phyloP scores from a whole-genome alignment of 169 alveolate species.

The Ichthyophthirius multifiliis region DNA sequence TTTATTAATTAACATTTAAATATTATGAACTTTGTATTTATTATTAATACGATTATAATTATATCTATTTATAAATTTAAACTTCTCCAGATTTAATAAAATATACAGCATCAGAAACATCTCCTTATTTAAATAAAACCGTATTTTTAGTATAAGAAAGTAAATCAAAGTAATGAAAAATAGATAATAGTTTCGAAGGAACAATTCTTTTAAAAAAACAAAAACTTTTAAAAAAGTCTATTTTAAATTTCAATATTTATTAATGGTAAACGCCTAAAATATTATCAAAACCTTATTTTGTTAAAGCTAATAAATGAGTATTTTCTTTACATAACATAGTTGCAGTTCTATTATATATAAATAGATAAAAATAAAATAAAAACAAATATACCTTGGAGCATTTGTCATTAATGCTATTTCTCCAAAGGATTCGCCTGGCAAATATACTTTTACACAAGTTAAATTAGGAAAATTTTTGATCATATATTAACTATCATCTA shows the following conservation, averaged over 20 bases:
- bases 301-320: neutral
- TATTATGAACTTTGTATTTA: too few species aligned
- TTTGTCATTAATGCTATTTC: constrained; percentile 35
- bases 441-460: neutral
- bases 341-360: neutral
- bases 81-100: too few species aligned
- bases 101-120: too few species aligned
- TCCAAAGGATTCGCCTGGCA: constrained; percentile 31
- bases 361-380: neutral
- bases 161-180: too few species aligned
- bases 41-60: too few species aligned
- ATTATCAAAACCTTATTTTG: neutral
- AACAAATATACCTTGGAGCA: too few species aligned
- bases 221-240: neutral
- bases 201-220: neutral
- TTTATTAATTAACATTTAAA: too few species aligned
- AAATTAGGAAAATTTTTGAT: neutral
- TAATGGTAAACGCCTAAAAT: neutral
- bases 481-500: too few species aligned
- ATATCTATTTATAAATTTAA: too few species aligned
- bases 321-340: neutral
- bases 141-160: too few species aligned
- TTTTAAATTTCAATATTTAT: neutral
- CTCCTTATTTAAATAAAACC: too few species aligned
- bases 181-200: too few species aligned